These are phyloP conservation scores for Backusella luteola DNA, from an alignment of 192 early-diverging fungal genomes.

Conservation along the genomic window DNA sequence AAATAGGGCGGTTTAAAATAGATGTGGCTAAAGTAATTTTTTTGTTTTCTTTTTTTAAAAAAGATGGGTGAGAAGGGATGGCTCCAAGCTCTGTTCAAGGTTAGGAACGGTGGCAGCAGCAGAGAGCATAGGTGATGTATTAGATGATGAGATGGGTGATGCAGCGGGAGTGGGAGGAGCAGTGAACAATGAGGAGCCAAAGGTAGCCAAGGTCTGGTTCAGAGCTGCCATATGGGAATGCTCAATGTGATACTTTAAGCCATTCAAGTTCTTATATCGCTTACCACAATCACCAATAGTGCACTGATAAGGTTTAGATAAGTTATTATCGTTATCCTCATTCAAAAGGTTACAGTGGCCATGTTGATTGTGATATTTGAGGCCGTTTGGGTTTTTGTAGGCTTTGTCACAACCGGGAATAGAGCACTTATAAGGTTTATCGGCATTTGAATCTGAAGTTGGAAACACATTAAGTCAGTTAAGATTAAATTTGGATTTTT, in stretches of 20 bases:
- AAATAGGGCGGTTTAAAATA: constrained; percentile 1
- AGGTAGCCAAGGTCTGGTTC: constrained; percentile 34
- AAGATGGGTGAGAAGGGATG: background rate
- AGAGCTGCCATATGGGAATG: constrained; percentile 72
- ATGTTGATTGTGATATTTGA: constrained; percentile 98
- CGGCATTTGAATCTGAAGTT: constrained; percentile 33
- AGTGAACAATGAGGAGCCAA: constrained; percentile 27
- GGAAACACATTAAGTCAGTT: constrained; percentile 3
- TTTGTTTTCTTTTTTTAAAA: background rate
- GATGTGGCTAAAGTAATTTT: constrained; percentile 2
- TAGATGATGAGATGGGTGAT: background rate
- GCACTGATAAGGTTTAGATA: constrained; percentile 74
- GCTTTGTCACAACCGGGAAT: constrained; percentile 87
- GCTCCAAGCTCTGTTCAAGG: background rate
- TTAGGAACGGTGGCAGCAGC: background rate
- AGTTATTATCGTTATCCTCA: constrained; percentile 56
- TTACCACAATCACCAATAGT: constrained; percentile 83
- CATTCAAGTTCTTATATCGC: constrained; percentile 96
- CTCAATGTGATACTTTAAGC: constrained; percentile 93
- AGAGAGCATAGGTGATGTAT: constrained; percentile 18
- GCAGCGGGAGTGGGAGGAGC: background rate
- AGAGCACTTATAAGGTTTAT: constrained; percentile 90
- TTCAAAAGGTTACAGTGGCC: constrained; percentile 74
- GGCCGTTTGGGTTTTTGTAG: constrained; percentile 98
- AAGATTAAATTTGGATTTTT: constrained; percentile 8